Percentiles rank a stretch among this genome's conserved stretches.
Evolutionary conservation across 371 early-diverging fungal species (phyloP).

Genomic region (Blakeslea trispora): DNA sequence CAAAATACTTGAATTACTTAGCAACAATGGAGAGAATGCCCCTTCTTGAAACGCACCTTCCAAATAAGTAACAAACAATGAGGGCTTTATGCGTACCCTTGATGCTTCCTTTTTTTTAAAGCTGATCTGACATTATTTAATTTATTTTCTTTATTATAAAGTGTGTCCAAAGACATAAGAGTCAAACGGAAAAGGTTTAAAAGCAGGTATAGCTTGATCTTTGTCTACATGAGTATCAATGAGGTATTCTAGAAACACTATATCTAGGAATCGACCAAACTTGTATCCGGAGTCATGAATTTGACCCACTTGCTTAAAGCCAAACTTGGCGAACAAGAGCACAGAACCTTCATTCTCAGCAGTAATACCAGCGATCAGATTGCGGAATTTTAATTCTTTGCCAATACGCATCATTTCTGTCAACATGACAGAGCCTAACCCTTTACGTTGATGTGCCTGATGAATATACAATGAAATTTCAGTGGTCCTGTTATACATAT

Average conservation of each 20-base stretch:
- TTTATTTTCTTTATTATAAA: no score
- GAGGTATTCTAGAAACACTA: conserved; percentile 39
- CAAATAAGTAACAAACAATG: no score
- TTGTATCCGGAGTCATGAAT: conserved; percentile 47
- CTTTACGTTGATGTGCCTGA: conserved; percentile 40
- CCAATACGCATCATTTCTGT: conserved; percentile 39
- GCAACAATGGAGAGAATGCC: no score
- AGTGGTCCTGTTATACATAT: conserved; percentile 27
- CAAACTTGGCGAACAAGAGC: conserved; percentile 33
- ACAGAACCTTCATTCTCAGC: conserved; percentile 45
- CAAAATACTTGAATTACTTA: no score
- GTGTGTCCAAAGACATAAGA: conserved; percentile 41
- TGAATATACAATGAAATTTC: conserved; percentile 53
- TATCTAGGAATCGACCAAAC: conserved; percentile 47
- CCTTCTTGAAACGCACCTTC: no score
- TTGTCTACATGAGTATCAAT: conserved; percentile 22
- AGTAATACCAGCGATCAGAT: conserved; percentile 44
- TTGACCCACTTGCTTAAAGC: conserved; percentile 36
- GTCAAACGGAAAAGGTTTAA: conserved; percentile 36
- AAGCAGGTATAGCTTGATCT: conserved; percentile 20
- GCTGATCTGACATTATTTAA: no score
- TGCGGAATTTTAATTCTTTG: conserved; percentile 35
- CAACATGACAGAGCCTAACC: conserved; percentile 38
- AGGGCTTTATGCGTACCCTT: no score
- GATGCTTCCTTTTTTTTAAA: no score